Conservation (phyloP, 768 basidiomycete species). For the Trametes elegans region DNA sequence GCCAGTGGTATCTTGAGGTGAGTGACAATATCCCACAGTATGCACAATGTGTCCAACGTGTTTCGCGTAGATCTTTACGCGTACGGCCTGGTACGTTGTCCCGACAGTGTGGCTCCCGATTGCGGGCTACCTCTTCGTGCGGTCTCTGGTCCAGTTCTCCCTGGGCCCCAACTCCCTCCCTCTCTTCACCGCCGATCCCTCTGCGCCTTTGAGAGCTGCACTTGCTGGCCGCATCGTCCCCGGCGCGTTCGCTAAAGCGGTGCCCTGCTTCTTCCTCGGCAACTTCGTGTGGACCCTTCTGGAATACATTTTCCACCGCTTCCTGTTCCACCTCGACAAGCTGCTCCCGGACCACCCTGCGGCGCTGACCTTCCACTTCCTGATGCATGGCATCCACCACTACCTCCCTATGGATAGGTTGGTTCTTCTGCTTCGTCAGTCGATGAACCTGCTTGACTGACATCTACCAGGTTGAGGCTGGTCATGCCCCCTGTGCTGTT, state of each 20-base stretch:
- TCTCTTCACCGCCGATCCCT: conserved; percentile 54
- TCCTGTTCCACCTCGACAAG: conserved; percentile 94
- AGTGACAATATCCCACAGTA: conserved; percentile 16
- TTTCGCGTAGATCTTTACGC: conserved; percentile 61
- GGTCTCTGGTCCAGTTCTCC: conserved; percentile 81
- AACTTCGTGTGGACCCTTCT: conserved; percentile 92
- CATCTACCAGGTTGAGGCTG: conserved; percentile 64
- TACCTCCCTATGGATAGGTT: conserved; percentile 96
- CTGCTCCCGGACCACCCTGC: conserved; percentile 78
- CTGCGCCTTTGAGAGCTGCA: conserved; percentile 47
- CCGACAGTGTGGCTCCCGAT: conserved; percentile 93
- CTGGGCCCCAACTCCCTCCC: conserved; percentile 53
- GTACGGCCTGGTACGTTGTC: conserved; percentile 92
- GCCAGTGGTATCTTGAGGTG: conserved; percentile 78
- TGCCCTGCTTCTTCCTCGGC: conserved; percentile 75
- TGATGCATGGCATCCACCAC: conserved; percentile 95
- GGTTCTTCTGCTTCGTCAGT: conserved; percentile 21
- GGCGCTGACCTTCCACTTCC: conserved; percentile 85
- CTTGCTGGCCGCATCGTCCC: conserved; percentile 44
- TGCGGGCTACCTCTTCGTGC: conserved; percentile 69
- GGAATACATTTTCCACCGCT: conserved; percentile 92
- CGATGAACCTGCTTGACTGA: neutral
- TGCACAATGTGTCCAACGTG: neutral
- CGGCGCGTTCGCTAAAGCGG: conserved; percentile 49
- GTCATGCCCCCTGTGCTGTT: conserved; percentile 97